Percentiles rank a stretch among this genome's conserved stretches.
These are phyloP conservation scores for Cladorrhinum samala DNA, from an alignment of 495 filamentous ascomycete species.

Conservation along the genomic window DNA sequence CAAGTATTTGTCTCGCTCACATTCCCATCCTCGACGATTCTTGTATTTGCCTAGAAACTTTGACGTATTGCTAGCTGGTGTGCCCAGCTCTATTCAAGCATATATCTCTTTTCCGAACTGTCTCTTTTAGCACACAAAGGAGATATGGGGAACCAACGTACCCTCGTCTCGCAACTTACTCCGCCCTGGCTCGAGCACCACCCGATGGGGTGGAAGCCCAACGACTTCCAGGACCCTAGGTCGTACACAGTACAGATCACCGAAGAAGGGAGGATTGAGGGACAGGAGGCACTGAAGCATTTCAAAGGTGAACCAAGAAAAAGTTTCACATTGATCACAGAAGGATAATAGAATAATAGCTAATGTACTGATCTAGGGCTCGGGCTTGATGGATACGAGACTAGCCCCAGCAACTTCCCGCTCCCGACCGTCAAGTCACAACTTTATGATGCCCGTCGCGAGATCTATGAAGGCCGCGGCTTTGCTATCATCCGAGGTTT, in stretches of 20 bases:
- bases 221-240: background rate
- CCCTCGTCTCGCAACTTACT: too few relatives aligned
- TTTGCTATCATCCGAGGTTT: slow-evolving; percentile 47
- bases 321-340: too few relatives aligned
- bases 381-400: slow-evolving; percentile 30
- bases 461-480: slow-evolving; percentile 40
- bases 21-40: too few relatives aligned
- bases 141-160: too few relatives aligned
- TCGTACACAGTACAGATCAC: slow-evolving; percentile 9
- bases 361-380: slow-evolving; percentile 22
- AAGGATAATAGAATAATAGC: too few relatives aligned
- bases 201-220: slow-evolving; percentile 16
- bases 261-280: slow-evolving; percentile 6
- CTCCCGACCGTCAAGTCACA: slow-evolving; percentile 29
- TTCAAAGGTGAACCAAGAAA: background rate
- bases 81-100: too few relatives aligned
- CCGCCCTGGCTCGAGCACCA: background rate
- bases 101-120: too few relatives aligned
- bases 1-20: too few relatives aligned
- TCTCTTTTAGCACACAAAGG: background rate
- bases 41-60: too few relatives aligned
- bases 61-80: too few relatives aligned
- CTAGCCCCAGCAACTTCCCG: slow-evolving; percentile 31
- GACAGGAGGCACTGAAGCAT: background rate
- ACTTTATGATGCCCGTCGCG: slow-evolving; percentile 27